Conservation (phyloP, 2,329 filamentous ascomycete genomes). For the Nakataea oryzae region DNA sequence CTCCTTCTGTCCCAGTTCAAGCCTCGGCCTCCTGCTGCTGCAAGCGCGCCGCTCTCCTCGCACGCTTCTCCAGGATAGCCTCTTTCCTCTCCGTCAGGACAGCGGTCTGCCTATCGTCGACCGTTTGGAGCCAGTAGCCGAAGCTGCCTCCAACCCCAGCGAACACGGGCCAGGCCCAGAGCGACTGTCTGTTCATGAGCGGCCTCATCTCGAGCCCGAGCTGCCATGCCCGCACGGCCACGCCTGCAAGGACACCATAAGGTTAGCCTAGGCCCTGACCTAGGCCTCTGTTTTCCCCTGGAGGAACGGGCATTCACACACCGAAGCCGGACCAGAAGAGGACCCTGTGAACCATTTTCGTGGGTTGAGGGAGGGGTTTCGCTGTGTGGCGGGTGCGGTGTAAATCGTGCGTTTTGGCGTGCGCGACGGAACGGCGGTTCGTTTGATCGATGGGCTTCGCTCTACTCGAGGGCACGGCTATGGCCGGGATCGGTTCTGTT, state of each 20-base stretch:
- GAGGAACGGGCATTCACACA: too few species aligned
- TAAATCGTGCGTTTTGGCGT: neutral
- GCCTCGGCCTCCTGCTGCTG: slow-evolving; percentile 16
- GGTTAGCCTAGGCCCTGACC: neutral
- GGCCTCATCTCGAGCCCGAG: slow-evolving; percentile 98
- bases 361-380: neutral
- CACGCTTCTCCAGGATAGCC: slow-evolving; percentile 78
- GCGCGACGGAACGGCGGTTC: neutral
- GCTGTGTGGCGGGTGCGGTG: neutral
- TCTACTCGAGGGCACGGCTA: neutral
- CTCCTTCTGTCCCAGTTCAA: neutral
- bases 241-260: slow-evolving; percentile 44
- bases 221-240: slow-evolving; percentile 90
- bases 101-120: slow-evolving; percentile 72
- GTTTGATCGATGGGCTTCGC: neutral
- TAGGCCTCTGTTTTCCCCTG: too few species aligned
- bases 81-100: slow-evolving; percentile 72
- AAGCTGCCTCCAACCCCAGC: slow-evolving; percentile 79
- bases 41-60: slow-evolving; percentile 60
- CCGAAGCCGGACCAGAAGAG: slow-evolving; percentile 89
- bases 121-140: slow-evolving; percentile 92
- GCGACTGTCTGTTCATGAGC: slow-evolving; percentile 71
- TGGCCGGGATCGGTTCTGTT: neutral
- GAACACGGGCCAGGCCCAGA: slow-evolving; percentile 90
- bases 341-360: slow-evolving; percentile 51